A percentile compares a stretch with the other conserved stretches of the same genome.
phyloP scores from a whole-genome alignment of 805 yeast genomes.

The Kuraishia piskuri region DNA sequence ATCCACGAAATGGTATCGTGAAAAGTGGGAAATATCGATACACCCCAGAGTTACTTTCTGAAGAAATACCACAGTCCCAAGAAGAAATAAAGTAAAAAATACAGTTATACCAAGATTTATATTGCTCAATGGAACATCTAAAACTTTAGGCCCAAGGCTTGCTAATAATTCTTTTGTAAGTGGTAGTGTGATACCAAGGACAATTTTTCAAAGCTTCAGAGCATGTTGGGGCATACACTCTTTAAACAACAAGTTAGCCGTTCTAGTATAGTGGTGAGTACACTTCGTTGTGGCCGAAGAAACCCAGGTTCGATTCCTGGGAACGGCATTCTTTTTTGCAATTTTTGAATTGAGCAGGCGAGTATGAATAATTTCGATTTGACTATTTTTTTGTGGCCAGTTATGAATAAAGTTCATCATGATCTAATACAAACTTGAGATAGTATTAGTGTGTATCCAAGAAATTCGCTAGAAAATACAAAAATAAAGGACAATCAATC shows the following conservation, averaged over 20 bases:
- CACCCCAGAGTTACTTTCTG: no score
- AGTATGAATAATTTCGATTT: no score
- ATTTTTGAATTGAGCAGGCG: no score
- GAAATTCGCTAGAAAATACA: neutral
- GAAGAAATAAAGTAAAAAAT: no score
- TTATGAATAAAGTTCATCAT: no score
- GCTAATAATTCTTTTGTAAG: no score
- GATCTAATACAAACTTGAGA: neutral
- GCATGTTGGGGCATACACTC: neutral
- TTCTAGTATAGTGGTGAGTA: slow-evolving; percentile 10
- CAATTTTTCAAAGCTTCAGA: neutral
- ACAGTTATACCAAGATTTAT: no score
- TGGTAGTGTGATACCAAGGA: neutral
- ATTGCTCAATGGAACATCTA: no score
- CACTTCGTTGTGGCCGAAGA: slow-evolving; percentile 9
- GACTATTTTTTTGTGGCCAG: neutral
- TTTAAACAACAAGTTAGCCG: slow-evolving; percentile 4
- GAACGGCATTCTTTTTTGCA: slow-evolving; percentile 7
- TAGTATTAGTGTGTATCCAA: neutral
- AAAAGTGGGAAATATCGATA: no score
- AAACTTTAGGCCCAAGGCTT: no score
- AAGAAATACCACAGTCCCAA: no score
- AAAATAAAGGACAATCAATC: neutral
- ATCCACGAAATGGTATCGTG: neutral
- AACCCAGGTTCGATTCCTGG: slow-evolving; percentile 9